Conservation (phyloP, 2,329 filamentous ascomycete genomes). For the Endothia cerciana region DNA sequence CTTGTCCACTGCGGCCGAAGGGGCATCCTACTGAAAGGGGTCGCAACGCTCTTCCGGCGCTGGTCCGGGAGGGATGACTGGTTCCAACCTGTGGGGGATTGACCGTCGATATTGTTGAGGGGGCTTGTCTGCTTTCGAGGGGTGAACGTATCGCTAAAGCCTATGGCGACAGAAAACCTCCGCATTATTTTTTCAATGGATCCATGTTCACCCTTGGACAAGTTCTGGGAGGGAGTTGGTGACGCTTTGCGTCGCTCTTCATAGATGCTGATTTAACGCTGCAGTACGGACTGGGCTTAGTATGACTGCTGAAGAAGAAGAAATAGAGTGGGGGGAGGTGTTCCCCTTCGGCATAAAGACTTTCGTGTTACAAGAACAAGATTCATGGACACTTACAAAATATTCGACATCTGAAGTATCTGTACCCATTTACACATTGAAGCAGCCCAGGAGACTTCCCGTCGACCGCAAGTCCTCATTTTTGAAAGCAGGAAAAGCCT, state of each 20-base stretch:
- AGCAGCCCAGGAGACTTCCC: not conserved
- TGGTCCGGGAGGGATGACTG: not conserved
- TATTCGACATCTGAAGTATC: constrained; percentile 4
- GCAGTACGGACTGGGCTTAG: not conserved
- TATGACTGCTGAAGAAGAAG: not conserved
- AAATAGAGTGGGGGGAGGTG: not conserved
- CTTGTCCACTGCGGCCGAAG: not conserved
- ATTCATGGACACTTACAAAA: not conserved
- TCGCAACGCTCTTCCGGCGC: not conserved
- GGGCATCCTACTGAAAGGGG: not conserved
- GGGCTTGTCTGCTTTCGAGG: too few species aligned
- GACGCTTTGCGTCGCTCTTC: not conserved
- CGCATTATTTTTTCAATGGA: not conserved
- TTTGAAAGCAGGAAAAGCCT: not conserved
- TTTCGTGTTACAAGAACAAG: too few species aligned
- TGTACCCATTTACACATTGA: constrained; percentile 6
- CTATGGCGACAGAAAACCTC: not conserved
- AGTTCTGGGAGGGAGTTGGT: not conserved
- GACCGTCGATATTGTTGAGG: not conserved
- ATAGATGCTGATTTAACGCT: constrained; percentile 14
- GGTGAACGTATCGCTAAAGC: not conserved
- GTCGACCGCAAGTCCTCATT: not conserved
- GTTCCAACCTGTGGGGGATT: not conserved
- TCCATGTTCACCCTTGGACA: not conserved
- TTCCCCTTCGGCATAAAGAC: not conserved